Conservation (phyloP, 1,284 basidiomycete species). For the Heterobasidion parviporum region DNA sequence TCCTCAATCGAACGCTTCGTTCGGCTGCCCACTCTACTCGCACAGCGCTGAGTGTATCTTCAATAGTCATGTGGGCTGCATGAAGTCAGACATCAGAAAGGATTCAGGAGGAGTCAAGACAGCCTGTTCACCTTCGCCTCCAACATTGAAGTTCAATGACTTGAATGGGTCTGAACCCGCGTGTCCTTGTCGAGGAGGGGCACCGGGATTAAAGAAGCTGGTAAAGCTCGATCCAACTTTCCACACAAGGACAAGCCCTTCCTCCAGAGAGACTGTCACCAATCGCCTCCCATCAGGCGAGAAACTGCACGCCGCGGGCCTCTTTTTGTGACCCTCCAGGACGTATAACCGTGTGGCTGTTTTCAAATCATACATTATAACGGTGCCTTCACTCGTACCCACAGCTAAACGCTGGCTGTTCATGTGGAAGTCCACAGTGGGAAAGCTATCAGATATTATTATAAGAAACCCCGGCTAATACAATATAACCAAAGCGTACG, state of each 20-base stretch:
- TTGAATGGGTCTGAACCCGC: slow-evolving; percentile 80
- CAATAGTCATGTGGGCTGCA: slow-evolving; percentile 61
- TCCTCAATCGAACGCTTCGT: slow-evolving; percentile 73
- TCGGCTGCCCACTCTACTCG: slow-evolving; percentile 79
- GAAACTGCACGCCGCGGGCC: slow-evolving; percentile 78
- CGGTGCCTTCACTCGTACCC: slow-evolving; percentile 88
- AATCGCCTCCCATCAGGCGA: slow-evolving; percentile 89
- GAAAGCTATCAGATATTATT: slow-evolving; percentile 52
- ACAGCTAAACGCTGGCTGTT: slow-evolving; percentile 84
- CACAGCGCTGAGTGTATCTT: slow-evolving; percentile 66
- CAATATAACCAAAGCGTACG: slow-evolving; percentile 38
- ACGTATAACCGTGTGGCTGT: slow-evolving; percentile 93
- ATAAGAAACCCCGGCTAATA: not conserved
- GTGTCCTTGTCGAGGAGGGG: slow-evolving; percentile 85
- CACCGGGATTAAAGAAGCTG: slow-evolving; percentile 87
- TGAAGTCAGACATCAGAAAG: not conserved
- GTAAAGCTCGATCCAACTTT: slow-evolving; percentile 82
- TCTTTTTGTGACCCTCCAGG: slow-evolving; percentile 82
- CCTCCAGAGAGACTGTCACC: slow-evolving; percentile 82
- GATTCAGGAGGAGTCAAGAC: not conserved
- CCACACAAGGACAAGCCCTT: slow-evolving; percentile 79
- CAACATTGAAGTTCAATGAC: slow-evolving; percentile 69
- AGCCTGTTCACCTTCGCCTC: slow-evolving; percentile 42
- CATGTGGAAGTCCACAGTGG: slow-evolving; percentile 87
- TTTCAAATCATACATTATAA: slow-evolving; percentile 96